A percentile compares a stretch with the other conserved stretches of the same genome.
Conservation (phyloP, 495 filamentous ascomycete species). For the Sordaria brevicollis region DNA sequence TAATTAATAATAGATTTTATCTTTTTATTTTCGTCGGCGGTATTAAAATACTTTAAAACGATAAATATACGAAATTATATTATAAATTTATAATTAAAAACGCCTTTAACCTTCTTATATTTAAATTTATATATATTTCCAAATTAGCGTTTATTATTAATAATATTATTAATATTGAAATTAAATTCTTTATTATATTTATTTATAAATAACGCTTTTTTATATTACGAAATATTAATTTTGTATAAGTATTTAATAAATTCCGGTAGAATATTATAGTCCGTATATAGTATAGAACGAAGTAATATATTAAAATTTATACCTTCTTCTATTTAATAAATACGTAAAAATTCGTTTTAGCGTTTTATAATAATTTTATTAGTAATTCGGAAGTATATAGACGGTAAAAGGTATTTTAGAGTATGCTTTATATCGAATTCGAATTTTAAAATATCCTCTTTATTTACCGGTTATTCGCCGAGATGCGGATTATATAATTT, state of each 20-base stretch:
- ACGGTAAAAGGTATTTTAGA: neutral
- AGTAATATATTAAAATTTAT: neutral
- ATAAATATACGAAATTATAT: neutral
- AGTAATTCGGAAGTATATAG: neutral
- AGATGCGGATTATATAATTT: neutral
- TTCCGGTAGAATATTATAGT: neutral
- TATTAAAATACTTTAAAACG: neutral
- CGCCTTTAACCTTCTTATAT: neutral
- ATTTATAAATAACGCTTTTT: neutral
- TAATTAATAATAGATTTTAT: neutral
- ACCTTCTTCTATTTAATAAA: neutral
- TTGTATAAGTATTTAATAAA: neutral
- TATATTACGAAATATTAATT: neutral
- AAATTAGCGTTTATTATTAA: neutral
- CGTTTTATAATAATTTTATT: neutral
- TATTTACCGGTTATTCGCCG: too few relatives aligned
- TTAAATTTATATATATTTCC: neutral
- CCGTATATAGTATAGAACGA: too few relatives aligned
- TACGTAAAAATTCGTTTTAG: neutral
- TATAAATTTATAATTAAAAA: neutral
- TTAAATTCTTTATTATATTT: neutral
- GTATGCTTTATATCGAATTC: neutral
- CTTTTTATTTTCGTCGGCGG: neutral
- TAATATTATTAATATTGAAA: neutral
- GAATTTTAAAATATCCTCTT: neutral